Evolutionary conservation across 139 green algal species (phyloP).

Genomic region (Chlorella sp.): DNA sequence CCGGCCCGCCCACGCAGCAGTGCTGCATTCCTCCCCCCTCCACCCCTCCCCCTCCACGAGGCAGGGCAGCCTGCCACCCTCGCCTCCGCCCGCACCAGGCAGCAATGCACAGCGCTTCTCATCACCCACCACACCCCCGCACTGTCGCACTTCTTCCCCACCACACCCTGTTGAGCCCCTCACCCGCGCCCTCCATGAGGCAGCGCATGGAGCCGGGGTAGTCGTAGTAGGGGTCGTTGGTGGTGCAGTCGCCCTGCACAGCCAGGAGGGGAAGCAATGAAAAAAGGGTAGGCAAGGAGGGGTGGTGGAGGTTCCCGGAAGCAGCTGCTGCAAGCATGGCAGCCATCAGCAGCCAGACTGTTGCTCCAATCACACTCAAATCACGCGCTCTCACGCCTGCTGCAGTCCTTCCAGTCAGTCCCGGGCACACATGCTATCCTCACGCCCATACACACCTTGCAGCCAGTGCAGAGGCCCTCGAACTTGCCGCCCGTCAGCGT

Average conservation of each 20-base stretch:
- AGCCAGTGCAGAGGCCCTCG: slow-evolving; percentile 42
- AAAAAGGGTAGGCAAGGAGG: background rate
- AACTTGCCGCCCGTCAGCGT: slow-evolving; percentile 4
- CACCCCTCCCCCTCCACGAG: too few species aligned
- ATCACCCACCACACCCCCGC: too few species aligned
- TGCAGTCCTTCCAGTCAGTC: background rate
- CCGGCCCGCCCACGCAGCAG: too few species aligned
- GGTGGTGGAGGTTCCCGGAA: background rate
- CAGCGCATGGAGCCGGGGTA: slow-evolving; percentile 56
- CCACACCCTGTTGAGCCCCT: background rate
- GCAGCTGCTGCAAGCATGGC: too few species aligned
- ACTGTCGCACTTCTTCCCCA: too few species aligned
- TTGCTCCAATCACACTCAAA: background rate
- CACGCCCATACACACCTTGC: slow-evolving; percentile 8
- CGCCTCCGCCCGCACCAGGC: too few species aligned
- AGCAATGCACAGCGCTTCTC: background rate
- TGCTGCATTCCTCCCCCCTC: too few species aligned
- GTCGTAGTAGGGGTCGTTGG: slow-evolving; percentile 46
- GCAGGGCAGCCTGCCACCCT: too few species aligned
- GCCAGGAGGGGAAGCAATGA: background rate
- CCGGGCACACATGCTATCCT: too few species aligned
- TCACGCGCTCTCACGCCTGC: background rate
- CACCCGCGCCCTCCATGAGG: slow-evolving; percentile 54
- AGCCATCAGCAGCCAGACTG: background rate
- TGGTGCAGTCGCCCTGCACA: slow-evolving; percentile 39